Conservation (phyloP, 2,329 filamentous ascomycete genomes). For the Tricladium varicosporioides region DNA sequence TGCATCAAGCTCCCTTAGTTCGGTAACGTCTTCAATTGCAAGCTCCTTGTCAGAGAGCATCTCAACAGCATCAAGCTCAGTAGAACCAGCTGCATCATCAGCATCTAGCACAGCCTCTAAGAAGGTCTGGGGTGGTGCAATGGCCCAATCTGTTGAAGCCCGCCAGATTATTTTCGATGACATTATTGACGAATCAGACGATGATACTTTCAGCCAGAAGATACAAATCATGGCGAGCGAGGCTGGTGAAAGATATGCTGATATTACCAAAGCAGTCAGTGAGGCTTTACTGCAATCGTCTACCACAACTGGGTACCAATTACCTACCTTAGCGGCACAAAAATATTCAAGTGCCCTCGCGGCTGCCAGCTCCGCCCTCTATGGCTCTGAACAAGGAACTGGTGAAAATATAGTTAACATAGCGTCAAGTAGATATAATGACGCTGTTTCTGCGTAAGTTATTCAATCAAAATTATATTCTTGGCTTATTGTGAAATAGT, state of each 20-base stretch:
- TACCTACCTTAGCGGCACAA: conserved; percentile 52
- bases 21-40: conserved; percentile 33
- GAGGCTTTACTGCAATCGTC: conserved; percentile 50
- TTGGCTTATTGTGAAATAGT: not conserved
- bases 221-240: conserved; percentile 49
- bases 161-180: conserved; percentile 47
- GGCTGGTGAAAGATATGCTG: conserved; percentile 50
- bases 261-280: conserved; percentile 53
- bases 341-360: conserved; percentile 55
- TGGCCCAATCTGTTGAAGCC: conserved; percentile 42
- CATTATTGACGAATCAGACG: conserved; percentile 45
- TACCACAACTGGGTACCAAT: conserved; percentile 41
- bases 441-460: conserved; percentile 56
- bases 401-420: conserved; percentile 47
- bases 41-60: conserved; percentile 34
- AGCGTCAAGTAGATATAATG: conserved; percentile 51
- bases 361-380: conserved; percentile 55
- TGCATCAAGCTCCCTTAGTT: conserved; percentile 26
- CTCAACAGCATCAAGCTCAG: conserved; percentile 27
- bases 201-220: conserved; percentile 46
- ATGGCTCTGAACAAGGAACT: conserved; percentile 45
- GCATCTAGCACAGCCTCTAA: conserved; percentile 36
- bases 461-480: conserved; percentile 3
- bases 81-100: conserved; percentile 27
- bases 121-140: conserved; percentile 47